Evolutionary conservation across 495 filamentous ascomycete species (phyloP), one percentile per base, ranked within the genome.

Genomic region (Hypoxylon lienhwacheense): DNA sequence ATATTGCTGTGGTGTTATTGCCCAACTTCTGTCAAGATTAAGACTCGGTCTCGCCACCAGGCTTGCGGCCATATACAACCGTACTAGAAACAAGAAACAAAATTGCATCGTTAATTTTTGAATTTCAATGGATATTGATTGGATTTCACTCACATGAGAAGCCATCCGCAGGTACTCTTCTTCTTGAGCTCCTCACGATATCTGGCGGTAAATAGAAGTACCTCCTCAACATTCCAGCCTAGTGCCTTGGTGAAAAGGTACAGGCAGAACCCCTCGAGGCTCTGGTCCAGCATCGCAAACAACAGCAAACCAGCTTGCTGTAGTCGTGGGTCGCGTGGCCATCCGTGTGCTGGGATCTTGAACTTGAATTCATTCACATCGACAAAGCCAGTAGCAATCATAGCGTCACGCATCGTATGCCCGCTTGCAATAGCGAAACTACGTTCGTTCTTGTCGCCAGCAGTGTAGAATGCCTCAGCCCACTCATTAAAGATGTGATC

Each of bases 281-380:
- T 52, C 29, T 52, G 48, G 8, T 52, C 48, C 16, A 52, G 22
- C 48, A 44, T 52, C 1, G 48, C 48, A 5, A 34, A 52, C 11
- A 52, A 17, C 6, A 52, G 16, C 22, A 52, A 20, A n/a, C 48
- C 48, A 1, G 48, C 48, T 22, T 52, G 48, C 40, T 52, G 48
- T 12, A 52, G 48, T 17, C 44, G 43, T 5, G 39, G 48, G 31
- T 52, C 48, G 16, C 48, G 48, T 16, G 48, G 48, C 48, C 48
- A 52, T 5, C 48, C 48, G 24, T 52, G 48, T 12, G 29, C 34
- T 5, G 48, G 48, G 22, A 22, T 21, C 39, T 52, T 52, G 29
- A 52, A 26, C 22, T 52, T 52, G 12, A 52, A 29, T 6, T 52
- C 48, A 3, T 15, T 24, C 11, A 52, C 29, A 16, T 52, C 48